A percentile compares a stretch with the other conserved stretches of the same genome.
Conservation (phyloP, 148 eudicot genomes). For the Cornus kousa region DNA sequence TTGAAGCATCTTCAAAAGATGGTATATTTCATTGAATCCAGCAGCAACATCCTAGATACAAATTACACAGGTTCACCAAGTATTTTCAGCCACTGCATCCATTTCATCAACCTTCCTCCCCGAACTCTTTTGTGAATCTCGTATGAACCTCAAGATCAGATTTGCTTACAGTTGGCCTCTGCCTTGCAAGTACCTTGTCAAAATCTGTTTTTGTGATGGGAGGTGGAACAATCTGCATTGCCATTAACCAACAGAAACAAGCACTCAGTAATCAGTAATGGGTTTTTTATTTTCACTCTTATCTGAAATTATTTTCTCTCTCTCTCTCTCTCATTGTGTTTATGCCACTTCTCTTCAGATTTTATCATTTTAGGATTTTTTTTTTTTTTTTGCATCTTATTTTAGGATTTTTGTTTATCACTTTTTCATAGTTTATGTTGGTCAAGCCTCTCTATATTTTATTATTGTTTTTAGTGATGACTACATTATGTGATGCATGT, state of each 20-base stretch:
- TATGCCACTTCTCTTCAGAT: too few relatives aligned
- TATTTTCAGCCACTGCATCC: neutral
- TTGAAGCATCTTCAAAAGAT: slow-evolving; percentile 5
- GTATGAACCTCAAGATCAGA: slow-evolving; percentile 88
- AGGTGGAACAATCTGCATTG: slow-evolving; percentile 81
- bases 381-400: too few relatives aligned
- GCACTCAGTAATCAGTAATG: neutral
- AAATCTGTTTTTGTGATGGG: slow-evolving; percentile 81
- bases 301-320: too few relatives aligned
- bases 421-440: too few relatives aligned
- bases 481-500: neutral
- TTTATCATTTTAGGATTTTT: too few relatives aligned
- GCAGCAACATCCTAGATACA: slow-evolving; percentile 19
- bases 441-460: too few relatives aligned
- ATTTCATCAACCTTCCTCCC: slow-evolving; percentile 74
- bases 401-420: too few relatives aligned
- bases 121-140: slow-evolving; percentile 89
- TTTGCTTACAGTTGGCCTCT: slow-evolving; percentile 96
- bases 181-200: slow-evolving; percentile 88
- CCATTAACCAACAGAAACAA: neutral
- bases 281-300: neutral
- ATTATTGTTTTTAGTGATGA: neutral
- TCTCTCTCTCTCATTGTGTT: too few relatives aligned
- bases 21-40: slow-evolving; percentile 19
- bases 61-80: neutral